These are phyloP conservation scores for Pythium dissimile DNA, from an alignment of 352 stramenopile species.

Conservation along the genomic window DNA sequence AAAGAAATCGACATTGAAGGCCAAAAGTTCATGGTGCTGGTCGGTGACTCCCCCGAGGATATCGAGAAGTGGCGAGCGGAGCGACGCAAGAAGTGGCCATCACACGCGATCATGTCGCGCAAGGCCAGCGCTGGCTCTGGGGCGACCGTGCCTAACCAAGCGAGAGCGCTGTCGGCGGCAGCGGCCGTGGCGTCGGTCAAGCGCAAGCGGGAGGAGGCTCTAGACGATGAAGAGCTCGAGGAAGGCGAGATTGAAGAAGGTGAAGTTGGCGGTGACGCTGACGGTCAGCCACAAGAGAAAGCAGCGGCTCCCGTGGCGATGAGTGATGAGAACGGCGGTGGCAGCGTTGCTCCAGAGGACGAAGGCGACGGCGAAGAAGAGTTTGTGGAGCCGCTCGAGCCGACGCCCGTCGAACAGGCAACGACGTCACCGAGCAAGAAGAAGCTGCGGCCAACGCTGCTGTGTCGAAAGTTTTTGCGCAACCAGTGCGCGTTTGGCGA, in stretches of 20 bases:
- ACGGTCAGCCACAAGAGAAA: background rate
- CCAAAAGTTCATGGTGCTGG: constrained; percentile 85
- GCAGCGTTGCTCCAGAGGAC: constrained; percentile 2
- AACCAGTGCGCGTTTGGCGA: constrained; percentile 58
- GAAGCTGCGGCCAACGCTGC: constrained; percentile 37
- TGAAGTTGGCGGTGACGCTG: background rate
- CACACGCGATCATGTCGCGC: constrained; percentile 10
- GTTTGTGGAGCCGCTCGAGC: constrained; percentile 4
- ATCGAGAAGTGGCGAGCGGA: constrained; percentile 79
- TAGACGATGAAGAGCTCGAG: constrained; percentile 35
- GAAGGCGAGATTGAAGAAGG: constrained; percentile 54
- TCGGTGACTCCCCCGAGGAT: constrained; percentile 77
- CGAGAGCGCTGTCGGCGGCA: background rate
- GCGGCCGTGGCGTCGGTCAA: constrained; percentile 24
- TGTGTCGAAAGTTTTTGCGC: constrained; percentile 70
- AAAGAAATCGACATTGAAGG: constrained; percentile 85
- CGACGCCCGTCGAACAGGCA: background rate
- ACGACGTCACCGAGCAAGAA: constrained; percentile 34
- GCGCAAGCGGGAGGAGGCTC: constrained; percentile 40
- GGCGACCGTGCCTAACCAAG: background rate
- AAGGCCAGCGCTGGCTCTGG: constrained; percentile 17
- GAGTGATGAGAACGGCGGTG: background rate
- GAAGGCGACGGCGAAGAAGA: constrained; percentile 31
- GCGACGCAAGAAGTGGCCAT: constrained; percentile 65
- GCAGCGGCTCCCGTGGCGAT: too few relatives aligned